Base-by-base conservation (phyloP, 2,329 filamentous ascomycete species). In the Fusarium praegraminearum region DNA sequence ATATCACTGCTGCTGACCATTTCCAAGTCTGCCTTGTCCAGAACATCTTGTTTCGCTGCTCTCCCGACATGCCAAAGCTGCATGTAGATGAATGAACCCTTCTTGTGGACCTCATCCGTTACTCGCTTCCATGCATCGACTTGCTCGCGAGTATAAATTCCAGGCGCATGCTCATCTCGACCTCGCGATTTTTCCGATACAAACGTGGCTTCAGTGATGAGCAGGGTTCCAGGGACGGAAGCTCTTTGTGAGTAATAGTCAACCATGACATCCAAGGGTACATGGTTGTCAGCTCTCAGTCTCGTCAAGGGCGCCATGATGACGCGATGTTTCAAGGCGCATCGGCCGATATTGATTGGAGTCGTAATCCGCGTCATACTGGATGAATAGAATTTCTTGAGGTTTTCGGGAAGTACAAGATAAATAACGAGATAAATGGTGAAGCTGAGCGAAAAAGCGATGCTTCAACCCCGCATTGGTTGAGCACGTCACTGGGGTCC, bases 171-270 rank as follows among this genome's bases (percentile, higher is more conserved):
- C 9, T 62, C 50, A 5, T 58, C 44, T 4, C 67, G 46, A 0
- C 63, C 59, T 35, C 56, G 35, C 2, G 63, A 58, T 6, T 52
- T 57, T 3, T 28, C 38, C 0, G 68, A 71, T 2, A 68, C 16
- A 9, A 65, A 47, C 0, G 63, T 68, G 0, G 68, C 68, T 28
- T 70, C 68, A 1, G 58, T 62, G 1, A 70, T 68, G n/a, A 70
- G 49, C 5, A 71, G 53, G 0, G 68, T 68, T 4, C 68, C 68
- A 0, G 53, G 67, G 4, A 68, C 50, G 8, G 59, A 62, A 8
- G 67, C 57, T 7, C 68, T 36, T 22, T 71, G 64, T 0, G 53
- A 38, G 44, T 71, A 71, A 45, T 71, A 71, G 6, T 71, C 59
- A 0, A 32, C 10, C 38, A 57, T 66, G 26, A 69, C 58, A 32